Percentiles rank a stretch among this genome's conserved stretches.
phyloP scores from a whole-genome alignment of 129 eudicot genomes.

The Centaurea solstitialis region DNA sequence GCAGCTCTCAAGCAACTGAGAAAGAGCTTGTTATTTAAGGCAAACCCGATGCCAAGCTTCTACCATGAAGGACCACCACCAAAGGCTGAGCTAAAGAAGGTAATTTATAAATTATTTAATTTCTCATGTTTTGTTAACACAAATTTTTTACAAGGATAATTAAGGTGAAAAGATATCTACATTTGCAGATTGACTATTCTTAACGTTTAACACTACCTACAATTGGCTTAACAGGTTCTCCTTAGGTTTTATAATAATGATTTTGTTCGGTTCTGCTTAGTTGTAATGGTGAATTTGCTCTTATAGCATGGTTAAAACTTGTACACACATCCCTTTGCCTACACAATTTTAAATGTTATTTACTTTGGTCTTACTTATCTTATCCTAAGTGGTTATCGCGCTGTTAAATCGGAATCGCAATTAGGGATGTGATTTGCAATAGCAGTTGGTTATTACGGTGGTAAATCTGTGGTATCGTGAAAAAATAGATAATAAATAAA shows the following conservation, averaged over 20 bases:
- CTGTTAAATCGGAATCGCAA: no score
- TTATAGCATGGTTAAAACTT: background rate
- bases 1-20: constrained; percentile 84
- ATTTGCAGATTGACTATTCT: background rate
- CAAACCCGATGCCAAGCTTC: constrained; percentile 95
- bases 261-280: background rate
- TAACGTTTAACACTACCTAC: background rate
- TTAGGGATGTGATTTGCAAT: no score
- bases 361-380: background rate
- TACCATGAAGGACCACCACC: constrained; percentile 96
- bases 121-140: background rate
- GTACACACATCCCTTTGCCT: background rate
- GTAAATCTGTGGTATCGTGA: background rate
- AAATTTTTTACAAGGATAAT: background rate
- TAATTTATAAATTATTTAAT: constrained; percentile 5
- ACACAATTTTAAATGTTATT: background rate
- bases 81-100: constrained; percentile 83
- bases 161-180: background rate
- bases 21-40: constrained; percentile 74
- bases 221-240: background rate
- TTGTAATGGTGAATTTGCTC: background rate
- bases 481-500: no score
- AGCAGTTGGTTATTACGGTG: no score
- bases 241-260: background rate
- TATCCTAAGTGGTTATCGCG: background rate